Base-by-base conservation (phyloP, 345 rosid species). In the Aquilaria malaccensis region DNA sequence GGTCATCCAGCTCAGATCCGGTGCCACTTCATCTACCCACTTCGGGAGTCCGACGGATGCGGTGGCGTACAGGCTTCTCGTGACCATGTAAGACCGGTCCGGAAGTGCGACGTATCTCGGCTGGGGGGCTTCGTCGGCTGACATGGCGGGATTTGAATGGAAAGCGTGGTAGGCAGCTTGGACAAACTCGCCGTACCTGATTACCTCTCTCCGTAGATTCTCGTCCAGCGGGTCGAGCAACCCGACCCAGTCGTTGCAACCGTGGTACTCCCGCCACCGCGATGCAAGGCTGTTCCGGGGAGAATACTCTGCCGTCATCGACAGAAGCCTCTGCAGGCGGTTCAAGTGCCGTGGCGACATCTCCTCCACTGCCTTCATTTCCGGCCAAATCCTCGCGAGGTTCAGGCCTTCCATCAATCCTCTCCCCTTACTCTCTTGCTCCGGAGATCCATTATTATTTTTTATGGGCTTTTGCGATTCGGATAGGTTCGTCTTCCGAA, bases 1-100 rank as follows among this genome's bases (percentile, higher is more conserved):
- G 14, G 99, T 94, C 96, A 94, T 84, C 97, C 99, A 89, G 57
- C 80, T 77, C 6, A 90, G 85, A 71, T 90, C 84, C 2, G 97
- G 97, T 0, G 90, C 97, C 72, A 89, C 63, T 13, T 84, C 84
- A 33, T 94, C 90, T 0, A 94, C 87, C 92, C 96, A 89, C 51
- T 79, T 72, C n/a, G 97, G 99, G 15, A 94, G 52, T 0, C 90
- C 81, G 30, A 94, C 81, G 0, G 99, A 86, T 32, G 99, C 81
- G 6, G 97, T 89, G 70, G 97, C 99, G 69, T 87, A 94, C 11
- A 94, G 83, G 52, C 81, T 81, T 63, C 80, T 87, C 0, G 99
- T 94, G 9, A 89, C 88, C 63, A 68, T 84, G 53, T 83, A 94
- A 1, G 87, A 80, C 66, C 79, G 67, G 30, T 86, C 99, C 0